Conservation (phyloP, 768 basidiomycete genomes). For the Mycena belliarum region DNA sequence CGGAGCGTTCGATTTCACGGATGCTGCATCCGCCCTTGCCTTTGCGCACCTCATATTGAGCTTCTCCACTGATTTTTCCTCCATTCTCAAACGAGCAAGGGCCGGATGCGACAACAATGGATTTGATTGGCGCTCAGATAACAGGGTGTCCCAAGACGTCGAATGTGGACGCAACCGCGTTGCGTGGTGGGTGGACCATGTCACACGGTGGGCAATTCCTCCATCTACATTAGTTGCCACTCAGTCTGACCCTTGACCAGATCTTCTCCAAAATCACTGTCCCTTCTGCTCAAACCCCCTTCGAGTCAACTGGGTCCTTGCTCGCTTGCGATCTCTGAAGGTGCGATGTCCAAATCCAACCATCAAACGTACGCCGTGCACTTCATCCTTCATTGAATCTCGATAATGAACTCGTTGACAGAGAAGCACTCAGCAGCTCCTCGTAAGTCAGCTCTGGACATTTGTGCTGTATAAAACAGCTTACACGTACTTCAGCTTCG, state of each 20-base stretch:
- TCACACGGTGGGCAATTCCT: not conserved
- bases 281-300: no score
- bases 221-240: not conserved
- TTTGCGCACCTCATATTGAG: slow-evolving; percentile 2
- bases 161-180: not conserved
- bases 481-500: no score
- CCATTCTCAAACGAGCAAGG: not conserved
- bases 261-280: slow-evolving; percentile 1
- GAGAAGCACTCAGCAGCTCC: no score
- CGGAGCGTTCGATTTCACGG: slow-evolving; percentile 1
- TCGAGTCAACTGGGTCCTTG: no score
- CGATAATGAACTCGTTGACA: no score
- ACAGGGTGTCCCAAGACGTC: not conserved
- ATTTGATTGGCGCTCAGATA: slow-evolving; percentile 13
- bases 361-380: no score
- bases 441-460: no score
- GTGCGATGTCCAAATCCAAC: no score
- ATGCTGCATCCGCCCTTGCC: not conserved
- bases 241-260: not conserved
- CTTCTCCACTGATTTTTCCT: not conserved
- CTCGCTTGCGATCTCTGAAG: no score
- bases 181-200: slow-evolving; percentile 1
- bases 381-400: no score
- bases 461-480: no score
- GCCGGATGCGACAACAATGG: slow-evolving; percentile 3